Base-by-base conservation (phyloP, 1,284 basidiomycete genomes). In the Naganishia albida region DNA sequence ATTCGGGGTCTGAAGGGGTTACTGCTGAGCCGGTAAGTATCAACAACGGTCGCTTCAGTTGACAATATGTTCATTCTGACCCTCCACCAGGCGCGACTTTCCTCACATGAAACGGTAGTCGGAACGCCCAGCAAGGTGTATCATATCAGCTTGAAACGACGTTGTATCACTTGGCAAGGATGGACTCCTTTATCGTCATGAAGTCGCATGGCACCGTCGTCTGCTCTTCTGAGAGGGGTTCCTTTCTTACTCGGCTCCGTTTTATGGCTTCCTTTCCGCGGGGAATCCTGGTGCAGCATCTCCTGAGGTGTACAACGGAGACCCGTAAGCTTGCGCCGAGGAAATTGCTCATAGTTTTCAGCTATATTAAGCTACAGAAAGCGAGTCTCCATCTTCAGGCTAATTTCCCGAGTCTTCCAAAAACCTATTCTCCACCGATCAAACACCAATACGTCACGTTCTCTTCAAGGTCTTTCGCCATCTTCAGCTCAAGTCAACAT, bases 1-100 rank as follows among this genome's bases (percentile, higher is more conserved):
- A 70, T 80, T 18, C 72, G 78, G 59, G 75, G 73, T 8, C 72
- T 80, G 64, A 78, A 80, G 69, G 78, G 78, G n/a, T 52, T 78
- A 42, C 68, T 80, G 60, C 69, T 80, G 59, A 77, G 75, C 63
- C 66, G 78, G 65, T 73, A 74, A 57, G 67, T 34, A 6, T 34
- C 34, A 4, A 34, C 34, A 34, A 34, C 34, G 34, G 34, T 4
- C n/a, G n/a, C n/a, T n/a, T n/a, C n/a, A n/a, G n/a, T n/a, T n/a
- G 34, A 6, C 4, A 34, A 10, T 10, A 34, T 34, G 34, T 10
- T 34, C 10, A 34, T 34, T 6, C 23, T 43, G 20, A 7, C 2
- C 12, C 4, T 40, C n/a, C 23, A 12, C 12, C n/a, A 60, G 56
- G 46, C 56, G 56, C 44, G 56, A 60, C 20, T 60, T 60, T 39